phyloP scores from a whole-genome alignment of 495 filamentous ascomycete species.

The Talaromyces thailandensis region DNA sequence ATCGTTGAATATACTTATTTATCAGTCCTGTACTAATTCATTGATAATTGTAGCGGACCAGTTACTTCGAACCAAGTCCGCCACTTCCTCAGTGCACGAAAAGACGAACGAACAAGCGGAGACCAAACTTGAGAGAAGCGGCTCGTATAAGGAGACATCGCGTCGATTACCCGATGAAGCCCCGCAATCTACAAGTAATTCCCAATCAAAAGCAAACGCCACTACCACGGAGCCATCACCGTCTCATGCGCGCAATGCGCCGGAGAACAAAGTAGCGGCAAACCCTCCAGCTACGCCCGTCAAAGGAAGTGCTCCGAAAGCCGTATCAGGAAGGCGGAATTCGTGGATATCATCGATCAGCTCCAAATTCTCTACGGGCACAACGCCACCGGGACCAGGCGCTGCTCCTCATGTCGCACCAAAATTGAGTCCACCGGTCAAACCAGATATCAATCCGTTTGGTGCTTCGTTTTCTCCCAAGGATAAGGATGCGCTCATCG shows the following conservation, averaged over 20 bases:
- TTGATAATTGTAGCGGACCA: background rate
- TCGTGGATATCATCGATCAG: constrained; percentile 92
- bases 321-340: constrained; percentile 46
- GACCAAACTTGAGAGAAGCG: background rate
- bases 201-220: background rate
- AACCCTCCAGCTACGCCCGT: constrained; percentile 7
- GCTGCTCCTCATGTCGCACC: constrained; percentile 27
- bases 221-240: background rate
- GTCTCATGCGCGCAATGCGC: background rate
- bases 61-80: constrained; percentile 9
- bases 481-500: constrained; percentile 45
- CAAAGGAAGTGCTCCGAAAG: constrained; percentile 19
- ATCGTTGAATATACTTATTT: background rate
- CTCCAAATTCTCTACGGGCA: constrained; percentile 81
- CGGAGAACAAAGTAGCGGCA: background rate
- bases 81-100: constrained; percentile 15
- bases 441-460: constrained; percentile 37
- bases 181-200: background rate
- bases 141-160: background rate
- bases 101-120: constrained; percentile 9
- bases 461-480: constrained; percentile 47
- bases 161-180: background rate
- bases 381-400: constrained; percentile 36
- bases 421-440: constrained; percentile 35
- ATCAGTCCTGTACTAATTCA: background rate